Base-by-base conservation (phyloP, 129 eudicot genomes). In the Smallanthus sonchifolius region DNA sequence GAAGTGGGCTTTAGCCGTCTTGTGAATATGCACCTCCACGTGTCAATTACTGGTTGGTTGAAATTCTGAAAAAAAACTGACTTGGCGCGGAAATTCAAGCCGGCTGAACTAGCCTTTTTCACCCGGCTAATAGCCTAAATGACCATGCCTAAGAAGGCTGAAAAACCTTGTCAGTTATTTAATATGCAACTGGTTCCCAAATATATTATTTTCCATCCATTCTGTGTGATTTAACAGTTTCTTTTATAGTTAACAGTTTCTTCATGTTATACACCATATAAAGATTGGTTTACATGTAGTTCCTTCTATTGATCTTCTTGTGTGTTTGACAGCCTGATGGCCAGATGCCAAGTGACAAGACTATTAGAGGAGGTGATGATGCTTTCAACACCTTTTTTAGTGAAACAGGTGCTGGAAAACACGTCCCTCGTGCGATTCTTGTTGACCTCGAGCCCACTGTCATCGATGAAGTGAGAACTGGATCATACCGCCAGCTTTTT, bases 371-470 rank as follows among this genome's bases (percentile, higher is more conserved):
- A 38, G 88, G 83, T 61, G 88, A 84, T 70, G 85, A 81, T 81
- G 83, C 88, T 2, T 84, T 84, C 74, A 81, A 84, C 81, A 84
- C 88, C 73, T 84, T 84, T 61, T 84, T 81, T 54, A 84, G 83
- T 19, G 83, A 84, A 74, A 81, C 88, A 34, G 85, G 88, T 72
- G 85, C 85, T 2, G 88, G 88, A 59, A 81, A 84, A 73, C 88
- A 81, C 43, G 85, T 81, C 6, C 85, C 88, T 14, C 83, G 85
- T 24, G 88, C 83, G 13, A 64, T 84, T 49, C 81, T 84, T 69
- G 85, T 84, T n/a, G 88, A 84, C 75, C 88, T 84, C 38, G 85
- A 84, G 63, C 85, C 88, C 9, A 84, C 88, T 48, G 83, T 81
- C 64, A 84, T 84, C 39, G 83, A 84, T 74, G 85, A 81, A 65